Evolutionary conservation across 371 early-diverging fungal genomes (phyloP).

Genomic region (Syncephalastrum monosporum): DNA sequence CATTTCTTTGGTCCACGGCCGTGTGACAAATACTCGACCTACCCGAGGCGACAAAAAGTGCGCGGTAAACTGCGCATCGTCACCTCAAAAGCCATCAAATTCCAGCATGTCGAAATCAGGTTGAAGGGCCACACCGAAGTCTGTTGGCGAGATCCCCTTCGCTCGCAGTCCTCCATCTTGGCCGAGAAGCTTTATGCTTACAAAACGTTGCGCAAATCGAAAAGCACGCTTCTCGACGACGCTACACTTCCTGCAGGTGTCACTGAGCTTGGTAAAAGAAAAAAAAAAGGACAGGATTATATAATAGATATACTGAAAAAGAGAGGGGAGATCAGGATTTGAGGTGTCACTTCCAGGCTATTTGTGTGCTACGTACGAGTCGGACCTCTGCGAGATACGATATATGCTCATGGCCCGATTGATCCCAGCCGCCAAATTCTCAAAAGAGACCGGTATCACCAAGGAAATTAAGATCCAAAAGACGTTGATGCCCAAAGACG

Average conservation of each 20-base stretch:
- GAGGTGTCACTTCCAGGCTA: slow-evolving; percentile 34
- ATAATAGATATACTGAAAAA: not conserved
- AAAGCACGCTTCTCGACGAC: slow-evolving; percentile 22
- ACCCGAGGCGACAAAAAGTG: slow-evolving; percentile 34
- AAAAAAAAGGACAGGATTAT: not conserved
- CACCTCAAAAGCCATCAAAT: slow-evolving; percentile 27
- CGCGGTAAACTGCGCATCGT: slow-evolving; percentile 35
- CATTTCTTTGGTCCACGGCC: slow-evolving; percentile 30
- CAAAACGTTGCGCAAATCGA: slow-evolving; percentile 28
- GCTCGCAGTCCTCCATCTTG: slow-evolving; percentile 17
- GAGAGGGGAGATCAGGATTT: slow-evolving; percentile 18
- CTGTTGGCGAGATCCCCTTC: slow-evolving; percentile 30
- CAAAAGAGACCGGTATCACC: slow-evolving; percentile 19
- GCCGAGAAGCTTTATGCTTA: slow-evolving; percentile 25
- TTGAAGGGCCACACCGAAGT: slow-evolving; percentile 30
- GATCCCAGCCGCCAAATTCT: slow-evolving; percentile 20
- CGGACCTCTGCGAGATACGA: slow-evolving; percentile 21
- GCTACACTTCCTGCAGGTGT: slow-evolving; percentile 33
- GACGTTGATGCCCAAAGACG: slow-evolving; percentile 32
- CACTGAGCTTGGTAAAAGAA: slow-evolving; percentile 25
- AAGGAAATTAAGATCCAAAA: slow-evolving; percentile 18
- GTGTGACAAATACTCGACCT: slow-evolving; percentile 20
- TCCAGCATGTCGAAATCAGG: slow-evolving; percentile 24
- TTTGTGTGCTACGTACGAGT: slow-evolving; percentile 26
- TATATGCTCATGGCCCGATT: slow-evolving; percentile 23